Percentiles rank a stretch among this genome's conserved stretches.
Conservation (phyloP, 768 basidiomycete genomes). For the Pisolithus tinctorius region DNA sequence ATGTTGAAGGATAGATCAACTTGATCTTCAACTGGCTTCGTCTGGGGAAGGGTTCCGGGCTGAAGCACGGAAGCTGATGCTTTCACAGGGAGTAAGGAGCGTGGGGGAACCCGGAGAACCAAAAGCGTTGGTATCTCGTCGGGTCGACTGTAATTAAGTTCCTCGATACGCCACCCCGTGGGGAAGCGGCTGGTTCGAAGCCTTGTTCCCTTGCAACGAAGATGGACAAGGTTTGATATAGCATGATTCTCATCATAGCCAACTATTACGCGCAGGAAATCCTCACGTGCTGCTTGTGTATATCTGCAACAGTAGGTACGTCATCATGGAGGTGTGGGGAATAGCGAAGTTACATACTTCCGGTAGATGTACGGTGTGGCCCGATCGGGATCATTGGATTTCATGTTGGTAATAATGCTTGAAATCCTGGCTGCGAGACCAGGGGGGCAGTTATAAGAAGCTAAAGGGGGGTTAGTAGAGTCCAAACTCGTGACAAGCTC, state of each 20-base stretch:
- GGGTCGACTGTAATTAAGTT: slow-evolving; percentile 24
- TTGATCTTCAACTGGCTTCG: neutral
- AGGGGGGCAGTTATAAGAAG: slow-evolving; percentile 28
- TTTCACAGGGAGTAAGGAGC: slow-evolving; percentile 10
- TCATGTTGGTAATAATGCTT: slow-evolving; percentile 9
- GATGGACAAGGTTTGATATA: too few species aligned
- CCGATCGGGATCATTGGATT: neutral
- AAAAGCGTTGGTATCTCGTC: slow-evolving; percentile 28
- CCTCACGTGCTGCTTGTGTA: neutral
- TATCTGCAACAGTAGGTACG: neutral
- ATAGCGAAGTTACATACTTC: slow-evolving; percentile 4
- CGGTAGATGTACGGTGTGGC: slow-evolving; percentile 7
- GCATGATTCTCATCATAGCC: too few species aligned
- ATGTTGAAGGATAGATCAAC: neutral
- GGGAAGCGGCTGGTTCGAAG: neutral
- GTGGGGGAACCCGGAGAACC: slow-evolving; percentile 8
- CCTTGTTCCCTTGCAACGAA: slow-evolving; percentile 5
- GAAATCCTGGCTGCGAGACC: slow-evolving; percentile 1
- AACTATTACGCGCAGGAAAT: slow-evolving; percentile 10
- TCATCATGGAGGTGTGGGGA: neutral
- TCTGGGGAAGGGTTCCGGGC: neutral
- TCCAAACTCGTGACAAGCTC: neutral
- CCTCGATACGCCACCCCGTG: slow-evolving; percentile 15
- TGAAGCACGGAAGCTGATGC: slow-evolving; percentile 15
- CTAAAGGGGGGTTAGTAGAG: slow-evolving; percentile 10